Conservation (phyloP, 805 yeast species). For the Naumovozyma baii region DNA sequence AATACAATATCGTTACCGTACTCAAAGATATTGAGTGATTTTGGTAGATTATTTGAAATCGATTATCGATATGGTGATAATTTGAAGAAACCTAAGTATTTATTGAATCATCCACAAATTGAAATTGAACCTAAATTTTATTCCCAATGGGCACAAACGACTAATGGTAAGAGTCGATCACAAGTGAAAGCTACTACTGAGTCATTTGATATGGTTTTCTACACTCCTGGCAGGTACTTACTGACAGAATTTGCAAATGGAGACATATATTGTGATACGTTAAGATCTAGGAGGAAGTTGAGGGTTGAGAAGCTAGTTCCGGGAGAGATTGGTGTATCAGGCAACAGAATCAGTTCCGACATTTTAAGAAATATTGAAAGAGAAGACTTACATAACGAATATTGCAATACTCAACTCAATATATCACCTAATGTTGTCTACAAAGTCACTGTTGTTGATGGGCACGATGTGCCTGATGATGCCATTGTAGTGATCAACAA, state of each 20-base stretch:
- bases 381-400: constrained; percentile 4
- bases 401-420: constrained; percentile 6
- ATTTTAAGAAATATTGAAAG: constrained; percentile 6
- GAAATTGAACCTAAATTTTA: constrained; percentile 30
- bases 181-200: constrained; percentile 18
- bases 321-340: constrained; percentile 35
- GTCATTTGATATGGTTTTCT: constrained; percentile 23
- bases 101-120: constrained; percentile 17
- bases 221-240: constrained; percentile 11
- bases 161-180: constrained; percentile 6
- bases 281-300: constrained; percentile 37
- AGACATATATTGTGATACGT: constrained; percentile 19
- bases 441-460: constrained; percentile 7
- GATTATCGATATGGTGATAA: constrained; percentile 35
- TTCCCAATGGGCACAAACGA: constrained; percentile 21
- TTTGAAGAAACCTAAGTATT: constrained; percentile 36
- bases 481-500: constrained; percentile 15
- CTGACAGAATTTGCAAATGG: constrained; percentile 4
- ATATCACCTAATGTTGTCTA: constrained; percentile 10
- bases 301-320: constrained; percentile 37
- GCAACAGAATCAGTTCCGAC: constrained; percentile 27
- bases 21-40: constrained; percentile 34
- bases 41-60: constrained; percentile 36
- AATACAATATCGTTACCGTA: constrained; percentile 2
- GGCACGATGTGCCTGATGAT: background rate